Base-by-base conservation (phyloP, 208 protist species). In the Trypanosoma cruzi region DNA sequence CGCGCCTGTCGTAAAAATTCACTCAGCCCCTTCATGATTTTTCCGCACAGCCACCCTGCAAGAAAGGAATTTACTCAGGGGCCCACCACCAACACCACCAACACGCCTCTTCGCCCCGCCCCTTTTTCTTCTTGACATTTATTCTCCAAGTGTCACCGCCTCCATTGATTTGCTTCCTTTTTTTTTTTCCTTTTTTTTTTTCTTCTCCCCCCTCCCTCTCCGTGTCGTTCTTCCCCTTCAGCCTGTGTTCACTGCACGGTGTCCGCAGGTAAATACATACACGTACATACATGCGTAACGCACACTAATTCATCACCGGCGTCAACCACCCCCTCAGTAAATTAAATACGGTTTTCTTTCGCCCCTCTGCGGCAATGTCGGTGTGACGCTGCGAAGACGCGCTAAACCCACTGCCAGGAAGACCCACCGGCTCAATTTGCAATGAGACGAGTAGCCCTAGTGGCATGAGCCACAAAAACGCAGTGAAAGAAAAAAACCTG, bases 381-480 rank as follows among this genome's bases (percentile, higher is more conserved):
- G 10, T 11, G 37, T 55, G 7, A 57, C n/a, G 18, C 10, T 5
- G 14, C n/a, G 31, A 20, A 0, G 34, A 46, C 50, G 28, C 31
- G 42, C 20, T 8, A 28, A 64, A 28, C 13, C 32, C 32, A 44
- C 66, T 65, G 22, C 70, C 80, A 2, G 86, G 86, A n/a, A 92
- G 73, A n/a, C 53, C 56, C 6, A 84, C 76, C n/a, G 79, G 64
- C 40, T 88, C 81, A n/a, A 82, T 10, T 26, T 80, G 75, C n/a
- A 71, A 78, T 26, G 80, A 78, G 32, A 73, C 63, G 20, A 90
- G 31, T 16, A 93, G 64, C 2, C 79, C 83, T 22, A 86, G 36
- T 5, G 86, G 86, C 31, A 86, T 79, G 1, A 88, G 18, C 80
- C 84, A 93, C 48, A 90, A 32, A n/a, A 93, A 69, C 7, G 75